Evolutionary conservation across 441 rosid genomes (phyloP), one percentile per base, ranked within the genome.

Genomic region (Rhodomyrtus psidioides): DNA sequence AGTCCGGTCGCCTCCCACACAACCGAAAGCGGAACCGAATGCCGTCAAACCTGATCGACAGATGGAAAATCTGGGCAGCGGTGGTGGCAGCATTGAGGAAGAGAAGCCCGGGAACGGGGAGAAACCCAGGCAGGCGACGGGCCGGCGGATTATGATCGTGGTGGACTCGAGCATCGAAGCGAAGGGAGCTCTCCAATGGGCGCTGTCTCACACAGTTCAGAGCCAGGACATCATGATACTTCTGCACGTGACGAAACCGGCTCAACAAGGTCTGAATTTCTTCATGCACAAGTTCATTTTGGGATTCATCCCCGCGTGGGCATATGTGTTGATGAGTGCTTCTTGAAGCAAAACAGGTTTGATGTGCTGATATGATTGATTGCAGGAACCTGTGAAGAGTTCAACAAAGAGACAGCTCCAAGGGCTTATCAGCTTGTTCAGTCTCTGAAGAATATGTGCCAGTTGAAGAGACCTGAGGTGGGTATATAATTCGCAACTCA

Each of bases 151-250:
- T 51, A 92, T 95, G 95, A 93, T 95, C 56, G 96, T 97, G 83
- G 96, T 95, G 62, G 97, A 97, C 90, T 92, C 95, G 9, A 94
- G 96, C 83, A 79, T 89, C 51, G 97, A 97, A 88, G 91, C 98
- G 27, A 95, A 94, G 89, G 93, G 92, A 74, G 99, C 98, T 88
- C 30, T 97, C 6, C 98, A 93, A 49, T 97, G 99, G 99, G 95
- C 96, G 53, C 94, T 97, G 42, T 93, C 98, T 53, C 99, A 95
- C 82, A 91, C 97, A 60, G 94, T 94, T 85, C 98, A 95, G 91
- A 88, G 89, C 86, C 94, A 95, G 76, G 98, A 96, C 88, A 91
- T 86, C 42, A 65, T 96, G 81, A 70, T 95, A 90, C 97, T 95
- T 83, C 94, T 96, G 83, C 87, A 94, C 42, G 95, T 94, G 51